Conservation (phyloP, 768 basidiomycete genomes). For the Macrolepiota fuliginosa region DNA sequence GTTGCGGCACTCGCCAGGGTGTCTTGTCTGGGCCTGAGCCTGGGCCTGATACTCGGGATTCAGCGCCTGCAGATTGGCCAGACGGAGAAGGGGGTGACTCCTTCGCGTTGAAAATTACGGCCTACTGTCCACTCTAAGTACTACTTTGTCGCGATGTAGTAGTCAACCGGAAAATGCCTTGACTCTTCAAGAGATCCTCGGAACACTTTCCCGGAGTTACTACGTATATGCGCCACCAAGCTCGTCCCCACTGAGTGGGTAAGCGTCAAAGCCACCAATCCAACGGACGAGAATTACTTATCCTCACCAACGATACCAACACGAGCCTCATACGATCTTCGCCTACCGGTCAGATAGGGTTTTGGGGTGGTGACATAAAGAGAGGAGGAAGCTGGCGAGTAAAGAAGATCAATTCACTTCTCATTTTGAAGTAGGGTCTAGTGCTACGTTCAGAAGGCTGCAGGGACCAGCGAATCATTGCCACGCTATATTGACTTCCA, state of each 20-base stretch:
- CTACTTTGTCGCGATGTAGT: not conserved
- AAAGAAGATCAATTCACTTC: not conserved
- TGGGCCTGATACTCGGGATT: not conserved
- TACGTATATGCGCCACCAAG: not conserved
- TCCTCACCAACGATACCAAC: not conserved
- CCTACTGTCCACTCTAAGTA: not conserved
- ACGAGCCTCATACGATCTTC: not conserved
- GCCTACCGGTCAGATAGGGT: slow-evolving; percentile 2
- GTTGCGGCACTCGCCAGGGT: not conserved
- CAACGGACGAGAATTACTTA: not conserved
- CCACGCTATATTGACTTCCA: not conserved
- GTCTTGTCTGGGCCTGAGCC: not conserved
- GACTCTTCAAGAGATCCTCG: not conserved
- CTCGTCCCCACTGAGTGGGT: not conserved
- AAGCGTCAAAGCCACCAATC: not conserved
- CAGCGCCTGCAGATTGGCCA: not conserved
- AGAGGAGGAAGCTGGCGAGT: not conserved
- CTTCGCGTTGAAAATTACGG: not conserved
- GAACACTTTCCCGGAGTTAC: not conserved
- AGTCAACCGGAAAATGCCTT: not conserved
- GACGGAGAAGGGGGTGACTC: not conserved
- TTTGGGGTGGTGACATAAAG: slow-evolving; percentile 9
- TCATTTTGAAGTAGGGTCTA: not conserved
- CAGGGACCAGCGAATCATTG: not conserved
- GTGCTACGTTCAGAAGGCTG: not conserved